Base-by-base conservation (phyloP, 192 early-diverging fungal species). In the Paraglomus brasilianum region DNA sequence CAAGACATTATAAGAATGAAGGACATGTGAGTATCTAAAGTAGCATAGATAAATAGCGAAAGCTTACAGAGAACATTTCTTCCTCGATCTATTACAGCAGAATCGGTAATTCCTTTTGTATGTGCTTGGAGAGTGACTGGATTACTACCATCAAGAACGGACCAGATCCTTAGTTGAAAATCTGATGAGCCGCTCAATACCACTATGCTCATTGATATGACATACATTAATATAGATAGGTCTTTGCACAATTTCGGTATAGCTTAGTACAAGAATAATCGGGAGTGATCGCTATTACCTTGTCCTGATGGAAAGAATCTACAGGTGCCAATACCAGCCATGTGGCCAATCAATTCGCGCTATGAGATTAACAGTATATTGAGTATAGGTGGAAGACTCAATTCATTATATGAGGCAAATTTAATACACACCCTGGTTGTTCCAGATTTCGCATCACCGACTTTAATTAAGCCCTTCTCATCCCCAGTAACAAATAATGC, bases 251-350 rank as follows among this genome's bases (percentile, higher is more conserved):
- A 36, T 41, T 17, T 5, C 19, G 24, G 41, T 13, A 5, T 24
- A 58, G 13, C 41, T 39, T 19, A 58, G 15, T n/a, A 8, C 19
- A n/a, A n/a, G n/a, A 69, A 1, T 8, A 42, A 1, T 63, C n/a
- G 15, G n/a, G 19, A 21, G 41, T 67, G n/a, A 7, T 14, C 13
- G 7, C 43, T 3, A 62, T 38, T 78, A 78, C 81, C 84, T 86
- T 90, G 86, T 19, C 87, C 89, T 4, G 87, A 89, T 5, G 91
- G 91, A 61, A 92, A 92, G 75, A 92, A 90, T 51, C 75, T 77
- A 55, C 84, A 82, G 13, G 82, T 77, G 36, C 82, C 88, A 46
- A 90, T 72, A 68, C 91, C 89, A 41, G 84, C 85, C 22, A 87
- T 13, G 59, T 92, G 91, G 1, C 87, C 91, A 43, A 66, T 76